phyloP scores from a whole-genome alignment of 108 stramenopile genomes.

The Skeletonema marinoi region DNA sequence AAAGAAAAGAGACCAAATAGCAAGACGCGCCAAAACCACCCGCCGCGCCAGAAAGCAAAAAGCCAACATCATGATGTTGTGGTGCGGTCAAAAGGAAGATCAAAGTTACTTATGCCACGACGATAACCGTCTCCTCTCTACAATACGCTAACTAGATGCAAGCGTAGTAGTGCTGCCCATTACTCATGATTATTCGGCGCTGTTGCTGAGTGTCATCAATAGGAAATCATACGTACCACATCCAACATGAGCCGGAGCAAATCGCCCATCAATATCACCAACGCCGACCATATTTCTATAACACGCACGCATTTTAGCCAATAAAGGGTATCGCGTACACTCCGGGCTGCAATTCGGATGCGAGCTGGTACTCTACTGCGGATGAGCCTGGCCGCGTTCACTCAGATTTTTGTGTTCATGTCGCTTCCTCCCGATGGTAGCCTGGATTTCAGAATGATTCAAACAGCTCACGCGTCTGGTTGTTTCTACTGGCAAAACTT shows the following conservation, averaged over 20 bases:
- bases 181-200: too few relatives aligned
- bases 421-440: slow-evolving; percentile 41
- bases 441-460: slow-evolving; percentile 78
- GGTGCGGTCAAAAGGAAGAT: too few relatives aligned
- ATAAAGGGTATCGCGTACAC: slow-evolving; percentile 86
- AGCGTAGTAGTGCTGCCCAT: too few relatives aligned
- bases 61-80: too few relatives aligned
- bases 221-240: too few relatives aligned
- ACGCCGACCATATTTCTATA: slow-evolving; percentile 54
- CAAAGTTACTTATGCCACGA: too few relatives aligned
- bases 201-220: too few relatives aligned
- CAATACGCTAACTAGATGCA: too few relatives aligned
- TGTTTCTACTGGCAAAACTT: slow-evolving; percentile 78
- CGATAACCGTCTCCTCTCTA: too few relatives aligned
- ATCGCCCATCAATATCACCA: slow-evolving; percentile 1
- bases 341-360: slow-evolving; percentile 89
- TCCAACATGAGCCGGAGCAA: neutral
- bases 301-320: slow-evolving; percentile 66
- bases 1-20: too few relatives aligned
- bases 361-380: slow-evolving; percentile 85
- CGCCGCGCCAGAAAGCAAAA: too few relatives aligned
- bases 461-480: slow-evolving; percentile 67
- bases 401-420: slow-evolving; percentile 89
- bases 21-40: too few relatives aligned
- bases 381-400: slow-evolving; percentile 80